Conservation (phyloP, 73 alveolate genomes). For the Paramecium sonneborni region DNA sequence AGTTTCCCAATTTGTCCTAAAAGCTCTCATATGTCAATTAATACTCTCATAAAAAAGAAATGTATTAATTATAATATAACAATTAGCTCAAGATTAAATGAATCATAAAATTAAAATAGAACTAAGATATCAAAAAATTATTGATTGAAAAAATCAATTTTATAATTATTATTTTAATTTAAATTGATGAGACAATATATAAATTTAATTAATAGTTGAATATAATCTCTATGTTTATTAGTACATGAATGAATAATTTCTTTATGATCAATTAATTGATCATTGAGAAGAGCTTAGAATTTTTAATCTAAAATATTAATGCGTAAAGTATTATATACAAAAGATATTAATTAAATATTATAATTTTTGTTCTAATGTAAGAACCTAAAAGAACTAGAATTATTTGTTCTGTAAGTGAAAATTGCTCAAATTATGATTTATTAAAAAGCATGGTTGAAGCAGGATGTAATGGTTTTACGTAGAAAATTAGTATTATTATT, state of each 20-base stretch:
- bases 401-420: conserved; percentile 38
- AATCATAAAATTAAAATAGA: background rate
- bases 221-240: too few relatives aligned
- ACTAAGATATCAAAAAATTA: background rate
- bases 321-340: background rate
- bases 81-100: background rate
- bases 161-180: background rate
- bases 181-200: background rate
- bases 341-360: background rate
- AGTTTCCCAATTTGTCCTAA: background rate
- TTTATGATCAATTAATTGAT: too few relatives aligned
- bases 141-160: background rate
- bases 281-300: too few relatives aligned
- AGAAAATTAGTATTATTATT: background rate
- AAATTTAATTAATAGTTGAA: background rate
- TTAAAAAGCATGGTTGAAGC: background rate
- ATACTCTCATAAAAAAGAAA: conserved; percentile 27
- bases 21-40: conserved; percentile 13
- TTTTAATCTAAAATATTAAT: background rate
- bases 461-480: conserved; percentile 30
- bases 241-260: too few relatives aligned
- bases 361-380: background rate
- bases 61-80: background rate
- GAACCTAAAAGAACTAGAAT: conserved; percentile 25
- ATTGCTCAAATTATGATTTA: background rate